Conservation (phyloP, 106 monocot species). For the Alisma plantagoaquatica region DNA sequence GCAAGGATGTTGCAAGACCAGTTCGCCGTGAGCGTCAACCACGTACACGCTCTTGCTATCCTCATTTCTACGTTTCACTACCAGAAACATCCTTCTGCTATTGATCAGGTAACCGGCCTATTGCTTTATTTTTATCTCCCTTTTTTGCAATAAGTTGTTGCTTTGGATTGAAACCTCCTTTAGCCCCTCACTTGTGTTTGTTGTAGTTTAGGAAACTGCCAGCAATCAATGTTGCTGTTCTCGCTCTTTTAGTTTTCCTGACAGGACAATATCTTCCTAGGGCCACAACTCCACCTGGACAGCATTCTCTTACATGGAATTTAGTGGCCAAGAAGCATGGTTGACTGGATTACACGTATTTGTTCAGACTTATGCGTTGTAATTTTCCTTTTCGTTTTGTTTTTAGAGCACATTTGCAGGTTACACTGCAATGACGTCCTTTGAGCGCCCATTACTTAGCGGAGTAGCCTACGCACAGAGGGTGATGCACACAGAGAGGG, state of each 20-base stretch:
- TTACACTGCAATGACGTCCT: slow-evolving; percentile 79
- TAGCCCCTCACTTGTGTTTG: no score
- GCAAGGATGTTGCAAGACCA: slow-evolving; percentile 92
- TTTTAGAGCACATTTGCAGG: slow-evolving; percentile 72
- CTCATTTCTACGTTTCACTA: slow-evolving; percentile 84
- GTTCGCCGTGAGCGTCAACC: slow-evolving; percentile 85
- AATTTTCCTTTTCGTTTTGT: not conserved
- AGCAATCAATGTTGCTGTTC: no score
- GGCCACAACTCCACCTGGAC: no score
- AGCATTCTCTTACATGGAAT: no score
- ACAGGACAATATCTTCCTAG: no score
- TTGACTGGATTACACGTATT: no score
- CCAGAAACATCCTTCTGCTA: slow-evolving; percentile 62
- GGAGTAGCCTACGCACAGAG: slow-evolving; percentile 94
- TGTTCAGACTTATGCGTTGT: no score
- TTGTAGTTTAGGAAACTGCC: no score
- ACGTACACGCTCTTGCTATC: slow-evolving; percentile 88
- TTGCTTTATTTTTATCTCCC: not conserved
- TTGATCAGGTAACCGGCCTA: slow-evolving; percentile 60
- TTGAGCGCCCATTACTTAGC: slow-evolving; percentile 81
- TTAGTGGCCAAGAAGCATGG: no score
- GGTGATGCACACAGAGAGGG: slow-evolving; percentile 72
- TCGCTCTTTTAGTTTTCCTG: no score
- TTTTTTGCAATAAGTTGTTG: no score
- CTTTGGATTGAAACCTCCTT: no score